Base-by-base conservation (phyloP, 1,284 basidiomycete species). In the Phellopilus nigrolimitatus region DNA sequence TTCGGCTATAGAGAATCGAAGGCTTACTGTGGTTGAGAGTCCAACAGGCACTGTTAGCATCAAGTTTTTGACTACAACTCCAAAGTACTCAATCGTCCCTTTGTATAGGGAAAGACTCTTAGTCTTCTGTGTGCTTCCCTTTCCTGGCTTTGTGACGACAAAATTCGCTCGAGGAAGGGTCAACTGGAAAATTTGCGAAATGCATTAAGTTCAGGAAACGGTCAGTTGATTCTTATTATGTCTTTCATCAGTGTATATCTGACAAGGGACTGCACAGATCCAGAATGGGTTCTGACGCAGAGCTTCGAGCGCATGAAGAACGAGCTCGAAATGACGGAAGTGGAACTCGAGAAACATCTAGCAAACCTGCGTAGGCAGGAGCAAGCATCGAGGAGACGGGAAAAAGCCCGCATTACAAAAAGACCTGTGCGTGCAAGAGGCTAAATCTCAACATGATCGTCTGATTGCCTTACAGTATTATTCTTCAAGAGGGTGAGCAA, bases 71-170 rank as follows among this genome's bases (percentile, higher is more conserved):
- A 24, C 41, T 48, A 19, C 58, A 28, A 58, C 25, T n/a, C 45
- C 12, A 19, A 28, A 9, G 4, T 33, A n/a, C 30, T 50, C 33
- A 21, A 53, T n/a, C 48, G 34, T 2, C 22, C 0, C 15, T 6
- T 39, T n/a, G n/a, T n/a, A 13, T 53, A 90, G 78, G 91, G 91
- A 24, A 95, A 95, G 68, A 91, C 89, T 0, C 68, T 94, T n/a
- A 91, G 84, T 58, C 74, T 95, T 2, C 72, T 95, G 3, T 91
- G 87, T 49, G 76, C 88, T 1, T 80, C 88, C 9, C 66, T 95
- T 44, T 84, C 87, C 1, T 95, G 92, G 91, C 72, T 95, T 2
- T 63, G 68, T 1, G 88, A 89, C 59, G 80, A 89, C 55, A 77
- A 76, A 53, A 70, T 78, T 45, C 78, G 88, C n/a, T 80, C 79